Percentiles rank a stretch among this genome's conserved stretches.
Conservation (phyloP, 2,329 filamentous ascomycete species). For the Ceratocystis colombiana region DNA sequence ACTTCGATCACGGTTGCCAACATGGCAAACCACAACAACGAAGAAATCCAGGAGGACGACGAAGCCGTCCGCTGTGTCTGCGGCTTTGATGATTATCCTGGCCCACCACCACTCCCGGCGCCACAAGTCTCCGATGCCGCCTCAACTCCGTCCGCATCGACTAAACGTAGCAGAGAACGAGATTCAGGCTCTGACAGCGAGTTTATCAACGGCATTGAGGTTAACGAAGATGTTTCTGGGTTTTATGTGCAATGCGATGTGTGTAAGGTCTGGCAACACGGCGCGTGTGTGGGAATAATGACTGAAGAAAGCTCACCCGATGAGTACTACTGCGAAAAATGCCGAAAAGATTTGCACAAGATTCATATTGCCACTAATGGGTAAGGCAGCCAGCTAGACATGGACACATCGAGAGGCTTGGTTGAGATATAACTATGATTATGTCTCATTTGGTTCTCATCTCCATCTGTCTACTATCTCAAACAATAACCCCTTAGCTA, state of each 20-base stretch:
- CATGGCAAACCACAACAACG: conserved; percentile 45
- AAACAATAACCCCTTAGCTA: neutral
- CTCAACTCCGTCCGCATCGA: conserved; percentile 34
- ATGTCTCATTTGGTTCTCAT: conserved; percentile 6
- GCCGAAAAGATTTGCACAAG: conserved; percentile 81
- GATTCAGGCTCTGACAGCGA: conserved; percentile 37
- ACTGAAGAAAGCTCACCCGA: conserved; percentile 87
- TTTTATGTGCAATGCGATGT: conserved; percentile 97
- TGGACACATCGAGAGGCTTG: conserved; percentile 16
- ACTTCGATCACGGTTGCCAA: conserved; percentile 31
- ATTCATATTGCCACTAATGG: conserved; percentile 71
- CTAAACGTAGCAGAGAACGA: conserved; percentile 46
- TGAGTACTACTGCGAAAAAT: conserved; percentile 96
- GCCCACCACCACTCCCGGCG: conserved; percentile 48
- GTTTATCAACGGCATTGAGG: conserved; percentile 49
- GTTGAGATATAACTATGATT: conserved; percentile 25
- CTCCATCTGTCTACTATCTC: conserved; percentile 3
- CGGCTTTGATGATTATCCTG: conserved; percentile 88
- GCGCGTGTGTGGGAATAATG: conserved; percentile 93
- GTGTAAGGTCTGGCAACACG: conserved; percentile 98
- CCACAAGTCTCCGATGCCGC: conserved; percentile 36
- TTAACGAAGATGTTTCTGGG: conserved; percentile 78
- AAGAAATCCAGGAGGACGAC: conserved; percentile 72
- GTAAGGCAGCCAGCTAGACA: conserved; percentile 45
- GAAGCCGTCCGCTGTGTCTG: conserved; percentile 94